Evolutionary conservation across 75 land plant genomes (phyloP), one percentile per base, ranked within the genome.

Genomic region (Cunninghamia lanceolata): DNA sequence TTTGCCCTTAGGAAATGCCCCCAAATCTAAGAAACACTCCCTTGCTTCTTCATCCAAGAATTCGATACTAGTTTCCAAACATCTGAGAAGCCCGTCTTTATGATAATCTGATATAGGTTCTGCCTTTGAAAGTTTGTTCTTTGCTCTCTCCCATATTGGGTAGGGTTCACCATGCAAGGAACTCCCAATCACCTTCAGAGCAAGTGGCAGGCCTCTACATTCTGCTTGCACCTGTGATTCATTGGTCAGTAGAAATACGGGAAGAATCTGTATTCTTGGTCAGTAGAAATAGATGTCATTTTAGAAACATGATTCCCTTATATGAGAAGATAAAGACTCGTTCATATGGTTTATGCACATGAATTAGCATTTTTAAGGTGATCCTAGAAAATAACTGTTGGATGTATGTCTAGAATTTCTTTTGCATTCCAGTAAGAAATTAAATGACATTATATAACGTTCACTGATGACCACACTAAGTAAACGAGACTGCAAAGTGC

Each of bases 11-110:
- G 94, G 94, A 85, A 94, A 94, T 30, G 90, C 75, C 1, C 93
- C 94, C 87, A 94, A 83, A 46, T 94, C 95, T 59, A 91, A 63
- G 85, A 92, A 94, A 46, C 95, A 94, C 75, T 94, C 94, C 82
- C 86, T 54, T 35, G 84, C 85, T 76, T 91, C 30, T 47, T 46
- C 28, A 83, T 25, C 82, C 86, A 94, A 81, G 77, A 59, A 84
- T 1, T 87, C 88, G 15, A 94, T 75, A 52, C 92, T 92, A 2
- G 88, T 34, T 50, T 88, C 91, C 93, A 93, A 89, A 40, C 90
- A 70, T 19, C 91, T 87, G 36, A 92, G 91, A 88, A 93, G 84
- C 17, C 88, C 84, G 0, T 36, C 83, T 74, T 94, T 91, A 59
- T 94, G 93, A 39, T 90, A 85, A 42, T 94, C 92, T 11, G 88